These are phyloP conservation scores for Amanita pallidorosea DNA, from an alignment of 768 basidiomycete species.

Conservation along the genomic window DNA sequence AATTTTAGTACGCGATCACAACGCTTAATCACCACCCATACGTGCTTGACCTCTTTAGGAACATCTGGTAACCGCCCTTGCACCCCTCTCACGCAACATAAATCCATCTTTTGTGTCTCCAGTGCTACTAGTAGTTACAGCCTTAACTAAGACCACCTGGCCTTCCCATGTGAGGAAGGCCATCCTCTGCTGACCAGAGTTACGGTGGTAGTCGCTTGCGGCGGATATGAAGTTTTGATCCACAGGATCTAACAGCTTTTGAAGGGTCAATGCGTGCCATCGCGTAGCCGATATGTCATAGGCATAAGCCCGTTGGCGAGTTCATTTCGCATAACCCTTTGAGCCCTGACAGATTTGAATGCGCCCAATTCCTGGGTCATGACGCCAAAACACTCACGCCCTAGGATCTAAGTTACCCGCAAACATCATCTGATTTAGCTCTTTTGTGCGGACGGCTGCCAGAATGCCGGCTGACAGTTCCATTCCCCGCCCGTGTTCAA, in stretches of 20 bases:
- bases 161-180: neutral
- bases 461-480: neutral
- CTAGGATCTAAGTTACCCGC: neutral
- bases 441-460: neutral
- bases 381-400: neutral
- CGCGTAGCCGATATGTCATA: neutral
- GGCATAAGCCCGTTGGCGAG: neutral
- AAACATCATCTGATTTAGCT: neutral
- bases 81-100: neutral
- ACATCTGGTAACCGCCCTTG: neutral
- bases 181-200: neutral
- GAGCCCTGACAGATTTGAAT: neutral
- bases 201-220: neutral
- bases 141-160: no score
- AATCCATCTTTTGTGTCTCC: no score
- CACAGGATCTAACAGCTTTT: neutral
- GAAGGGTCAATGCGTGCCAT: neutral
- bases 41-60: neutral
- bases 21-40: conserved; percentile 3
- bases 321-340: neutral
- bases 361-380: neutral
- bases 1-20: neutral
- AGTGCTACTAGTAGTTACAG: no score
- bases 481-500: neutral
- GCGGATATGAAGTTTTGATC: neutral